Conservation (phyloP, 2,329 filamentous ascomycete species). For the Diaporthe ampelina region DNA sequence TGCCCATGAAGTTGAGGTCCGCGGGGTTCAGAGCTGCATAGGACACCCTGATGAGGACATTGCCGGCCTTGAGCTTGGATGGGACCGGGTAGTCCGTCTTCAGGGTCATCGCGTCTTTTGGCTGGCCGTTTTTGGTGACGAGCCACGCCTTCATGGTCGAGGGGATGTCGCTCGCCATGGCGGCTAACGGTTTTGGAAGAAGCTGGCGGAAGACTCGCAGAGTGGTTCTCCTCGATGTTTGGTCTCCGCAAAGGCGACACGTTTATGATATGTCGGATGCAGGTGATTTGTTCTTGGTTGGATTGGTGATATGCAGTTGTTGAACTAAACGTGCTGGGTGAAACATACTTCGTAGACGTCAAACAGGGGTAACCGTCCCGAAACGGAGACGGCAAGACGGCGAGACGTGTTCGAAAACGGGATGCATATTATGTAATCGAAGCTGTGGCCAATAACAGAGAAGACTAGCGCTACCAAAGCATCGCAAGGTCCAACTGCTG, state of each 20-base stretch:
- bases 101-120: constrained; percentile 46
- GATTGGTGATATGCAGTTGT: not conserved
- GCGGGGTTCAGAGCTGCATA: constrained; percentile 55
- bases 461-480: too few relatives aligned
- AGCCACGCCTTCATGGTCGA: constrained; percentile 50
- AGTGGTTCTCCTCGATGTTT: not conserved
- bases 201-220: not conserved
- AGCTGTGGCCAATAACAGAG: too few relatives aligned
- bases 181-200: not conserved
- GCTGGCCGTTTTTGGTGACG: constrained; percentile 47
- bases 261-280: not conserved
- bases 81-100: constrained; percentile 43
- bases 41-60: constrained; percentile 51
- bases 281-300: not conserved
- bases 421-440: too few relatives aligned
- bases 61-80: constrained; percentile 40
- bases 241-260: not conserved
- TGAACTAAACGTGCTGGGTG: not conserved
- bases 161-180: constrained; percentile 39
- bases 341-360: constrained; percentile 4
- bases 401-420: not conserved
- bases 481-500: too few relatives aligned
- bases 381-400: not conserved
- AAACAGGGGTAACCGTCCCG: not conserved
- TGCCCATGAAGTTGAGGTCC: constrained; percentile 51